These are phyloP conservation scores for Citeromyces nyonsensis DNA, from an alignment of 805 yeast genomes.

Conservation along the genomic window DNA sequence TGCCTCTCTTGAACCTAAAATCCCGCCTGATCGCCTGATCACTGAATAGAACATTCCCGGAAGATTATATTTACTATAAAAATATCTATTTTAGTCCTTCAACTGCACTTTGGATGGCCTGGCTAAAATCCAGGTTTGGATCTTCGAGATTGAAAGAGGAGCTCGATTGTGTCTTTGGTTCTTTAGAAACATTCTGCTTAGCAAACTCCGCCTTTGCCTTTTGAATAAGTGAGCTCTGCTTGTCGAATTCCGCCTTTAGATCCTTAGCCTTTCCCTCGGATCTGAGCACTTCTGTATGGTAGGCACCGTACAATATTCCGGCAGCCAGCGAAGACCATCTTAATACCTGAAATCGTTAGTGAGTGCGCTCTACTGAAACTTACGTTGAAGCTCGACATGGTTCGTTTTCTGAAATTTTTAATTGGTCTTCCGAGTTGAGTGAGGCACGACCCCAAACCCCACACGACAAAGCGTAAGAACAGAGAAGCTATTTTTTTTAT, in stretches of 20 bases:
- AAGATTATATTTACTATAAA: no score
- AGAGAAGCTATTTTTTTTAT: no score
- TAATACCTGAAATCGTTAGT: constrained; percentile 35
- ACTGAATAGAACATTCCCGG: no score
- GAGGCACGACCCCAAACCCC: no score
- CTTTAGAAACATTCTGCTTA: constrained; percentile 33
- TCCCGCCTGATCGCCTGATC: no score
- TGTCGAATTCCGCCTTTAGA: constrained; percentile 41
- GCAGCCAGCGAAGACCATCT: constrained; percentile 87
- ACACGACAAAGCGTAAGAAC: no score
- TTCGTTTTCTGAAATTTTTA: no score
- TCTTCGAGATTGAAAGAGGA: constrained; percentile 58
- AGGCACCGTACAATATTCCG: constrained; percentile 81
- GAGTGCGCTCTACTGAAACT: no score
- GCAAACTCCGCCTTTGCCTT: constrained; percentile 88
- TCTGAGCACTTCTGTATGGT: constrained; percentile 62
- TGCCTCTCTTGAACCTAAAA: no score
- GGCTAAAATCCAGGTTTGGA: constrained; percentile 66
- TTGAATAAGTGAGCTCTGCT: constrained; percentile 60
- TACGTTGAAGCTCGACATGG: no score
- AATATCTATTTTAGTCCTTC: not conserved
- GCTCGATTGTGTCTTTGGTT: constrained; percentile 19
- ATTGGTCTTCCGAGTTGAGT: no score
- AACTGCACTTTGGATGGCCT: constrained; percentile 3
- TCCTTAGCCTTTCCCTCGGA: constrained; percentile 40